phyloP scores from a whole-genome alignment of 345 rosid species.

The Nasturtium officinale region DNA sequence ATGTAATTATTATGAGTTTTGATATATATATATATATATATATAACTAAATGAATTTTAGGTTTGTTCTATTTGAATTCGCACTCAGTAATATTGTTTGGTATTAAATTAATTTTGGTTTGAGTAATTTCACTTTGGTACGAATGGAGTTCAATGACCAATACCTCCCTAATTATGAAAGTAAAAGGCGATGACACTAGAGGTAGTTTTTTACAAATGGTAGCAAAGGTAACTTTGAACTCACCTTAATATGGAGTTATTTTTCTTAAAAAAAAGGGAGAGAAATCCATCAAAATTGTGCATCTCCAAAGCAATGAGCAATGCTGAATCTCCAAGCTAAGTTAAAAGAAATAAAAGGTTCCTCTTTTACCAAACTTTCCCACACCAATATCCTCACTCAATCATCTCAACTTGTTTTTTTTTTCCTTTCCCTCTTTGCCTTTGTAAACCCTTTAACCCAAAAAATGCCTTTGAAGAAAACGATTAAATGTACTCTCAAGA shows the following conservation, averaged over 20 bases:
- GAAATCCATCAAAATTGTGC: constrained; percentile 35
- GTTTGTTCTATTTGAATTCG: neutral
- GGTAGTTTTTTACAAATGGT: constrained; percentile 11
- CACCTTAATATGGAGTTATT: constrained; percentile 19
- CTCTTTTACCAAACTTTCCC: constrained; percentile 28
- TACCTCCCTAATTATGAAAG: neutral
- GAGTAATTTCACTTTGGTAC: neutral
- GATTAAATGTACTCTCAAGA: constrained; percentile 24
- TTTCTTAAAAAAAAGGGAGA: neutral
- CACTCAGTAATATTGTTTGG: neutral
- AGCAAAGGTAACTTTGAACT: constrained; percentile 30
- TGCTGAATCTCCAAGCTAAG: constrained; percentile 43
- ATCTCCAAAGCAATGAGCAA: constrained; percentile 37
- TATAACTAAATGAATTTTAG: no score
- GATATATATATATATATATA: no score
- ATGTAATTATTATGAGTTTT: neutral
- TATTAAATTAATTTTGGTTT: no score
- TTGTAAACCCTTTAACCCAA: neutral
- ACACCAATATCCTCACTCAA: constrained; percentile 32
- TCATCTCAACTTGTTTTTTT: constrained; percentile 15
- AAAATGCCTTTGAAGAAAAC: constrained; percentile 29
- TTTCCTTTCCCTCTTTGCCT: neutral
- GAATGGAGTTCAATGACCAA: neutral
- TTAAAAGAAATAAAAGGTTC: constrained; percentile 1
- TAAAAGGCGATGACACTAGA: neutral